Conservation (phyloP, 129 eudicot species). For the carrot (Daucus carota) region DNA sequence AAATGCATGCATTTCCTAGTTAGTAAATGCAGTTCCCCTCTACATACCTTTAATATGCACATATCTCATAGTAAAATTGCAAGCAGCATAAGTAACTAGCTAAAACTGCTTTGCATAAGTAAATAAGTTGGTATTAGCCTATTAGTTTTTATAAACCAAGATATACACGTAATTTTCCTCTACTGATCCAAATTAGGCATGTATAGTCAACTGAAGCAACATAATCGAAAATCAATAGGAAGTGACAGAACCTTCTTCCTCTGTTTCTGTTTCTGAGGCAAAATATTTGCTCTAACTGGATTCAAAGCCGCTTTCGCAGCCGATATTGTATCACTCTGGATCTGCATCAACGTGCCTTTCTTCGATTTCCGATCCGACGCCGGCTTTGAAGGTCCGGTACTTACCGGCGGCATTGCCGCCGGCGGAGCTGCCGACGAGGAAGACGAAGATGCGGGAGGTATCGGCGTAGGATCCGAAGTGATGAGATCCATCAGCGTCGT, state of each 20-base stretch:
- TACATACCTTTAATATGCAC: neutral
- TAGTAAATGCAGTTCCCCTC: neutral
- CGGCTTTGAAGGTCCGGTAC: slow-evolving; percentile 31
- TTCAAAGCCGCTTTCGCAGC: slow-evolving; percentile 31
- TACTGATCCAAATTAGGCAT: neutral
- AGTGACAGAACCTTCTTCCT: slow-evolving; percentile 19
- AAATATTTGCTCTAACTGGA: slow-evolving; percentile 26
- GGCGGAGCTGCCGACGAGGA: slow-evolving; percentile 39
- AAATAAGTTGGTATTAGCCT: neutral
- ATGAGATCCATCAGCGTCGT: slow-evolving; percentile 95
- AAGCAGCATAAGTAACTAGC: no score
- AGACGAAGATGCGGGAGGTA: slow-evolving; percentile 32
- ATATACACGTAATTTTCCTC: neutral
- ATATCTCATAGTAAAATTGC: neutral
- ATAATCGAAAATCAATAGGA: neutral
- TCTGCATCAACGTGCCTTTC: slow-evolving; percentile 82
- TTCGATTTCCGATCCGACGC: slow-evolving; percentile 60
- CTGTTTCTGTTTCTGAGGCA: slow-evolving; percentile 34
- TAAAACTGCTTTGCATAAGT: slow-evolving; percentile 39
- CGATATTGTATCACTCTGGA: slow-evolving; percentile 74
- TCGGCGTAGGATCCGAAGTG: slow-evolving; percentile 61
- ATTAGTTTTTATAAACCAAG: neutral
- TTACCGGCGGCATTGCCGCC: slow-evolving; percentile 32
- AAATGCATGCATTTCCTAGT: neutral
- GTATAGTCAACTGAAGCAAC: neutral